Base-by-base conservation (phyloP, 352 stramenopile species). In the Phytophthora rubi region DNA sequence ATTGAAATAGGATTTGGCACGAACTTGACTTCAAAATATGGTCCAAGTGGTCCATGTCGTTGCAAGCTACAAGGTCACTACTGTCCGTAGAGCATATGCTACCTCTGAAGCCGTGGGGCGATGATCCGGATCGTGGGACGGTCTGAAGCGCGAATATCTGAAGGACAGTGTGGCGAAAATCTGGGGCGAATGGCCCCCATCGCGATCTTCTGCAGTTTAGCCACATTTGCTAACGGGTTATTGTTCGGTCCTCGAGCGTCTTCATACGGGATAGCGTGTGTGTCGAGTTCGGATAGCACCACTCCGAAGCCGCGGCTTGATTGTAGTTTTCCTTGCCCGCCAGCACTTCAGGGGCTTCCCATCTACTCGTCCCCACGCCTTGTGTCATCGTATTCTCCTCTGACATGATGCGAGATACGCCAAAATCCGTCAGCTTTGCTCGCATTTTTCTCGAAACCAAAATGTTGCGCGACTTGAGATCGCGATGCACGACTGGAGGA, bases 121-220 rank as follows among this genome's bases (percentile, higher is more conserved):
- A n/a, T 79, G 58, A 10, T 65, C 39, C 0, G 70, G 62, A 21
- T 83, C 62, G n/a, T 76, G 56, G 18, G 71, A 1, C 65, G 68
- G 28, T 57, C 28, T 16, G 82, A 30, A 7, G 67, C 44, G 2
- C 70, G 42, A 26, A 90, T 79, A 12, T 57, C 37, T 39, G 49
- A 48, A 13, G 64, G 64, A 28, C 56, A 71, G 8, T 45, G 7
- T n/a, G 35, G 0, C 23, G 56, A 62, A 21, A 71, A 62, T 26
- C 9, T 70, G 37, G 16, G 63, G 15, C 23, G 80, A 65, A 67
- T 71, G 71, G 10, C 54, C 39, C 26, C 81, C 28, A 21, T 68
- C 0, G 77, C 70, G 6, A 89, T 78, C 56, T 76, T 79, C 45
- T 79, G 77, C n/a, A 85, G 61, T n/a, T 85, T 73, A 0, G 76